Evolutionary conservation across 1,284 basidiomycete species (phyloP), one percentile per base, ranked within the genome.

Genomic region (Tilletia walkeri): DNA sequence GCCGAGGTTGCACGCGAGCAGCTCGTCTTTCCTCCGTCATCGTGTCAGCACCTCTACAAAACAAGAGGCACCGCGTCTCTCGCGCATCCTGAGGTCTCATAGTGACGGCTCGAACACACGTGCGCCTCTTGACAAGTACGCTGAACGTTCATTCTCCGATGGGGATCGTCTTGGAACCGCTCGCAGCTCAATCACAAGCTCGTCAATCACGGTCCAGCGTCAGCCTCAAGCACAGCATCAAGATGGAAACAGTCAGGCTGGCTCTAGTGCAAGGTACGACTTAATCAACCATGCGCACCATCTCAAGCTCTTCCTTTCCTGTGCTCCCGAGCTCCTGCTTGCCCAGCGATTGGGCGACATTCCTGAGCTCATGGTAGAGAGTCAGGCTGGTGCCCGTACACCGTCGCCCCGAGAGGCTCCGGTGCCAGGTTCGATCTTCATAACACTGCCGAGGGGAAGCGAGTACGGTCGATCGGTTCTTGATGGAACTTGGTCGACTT

Each of bases 201-300:
- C 34, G 14, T 63, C 59, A 2, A 18, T 36, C 38, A 63, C 30
- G 59, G 14, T 39, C 41, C 6, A 45, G 41, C 41, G 9, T 14
- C 14, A 7, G 41, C 41, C 6, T 7, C 41, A 45, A 14, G 9
- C 6, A 14, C 41, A 45, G 14, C 41, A 45, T 45, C 41, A 45
- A 45, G 9, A 45, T 45, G 41, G 9, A 9, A 14, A 45, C 41
- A 14, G 41, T 14, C 41, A 7, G 14, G 14, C 41, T 3, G 41
- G 3, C 14, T 14, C 14, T 14, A 14, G 41, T 16, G 34, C 59
- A 1, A 34, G 59, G 12, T 18, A 39, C 34, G 59, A 63, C 20
- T 36, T 63, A 3, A 63, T 63, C 38, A 18, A 41, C 9, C 59
- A 63, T 63, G 59, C 59, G 10, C 36, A 63, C 59, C 30, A 63